These are phyloP conservation scores for Ceratocystis destructans DNA, from an alignment of 2,329 filamentous ascomycete genomes.

Conservation along the genomic window DNA sequence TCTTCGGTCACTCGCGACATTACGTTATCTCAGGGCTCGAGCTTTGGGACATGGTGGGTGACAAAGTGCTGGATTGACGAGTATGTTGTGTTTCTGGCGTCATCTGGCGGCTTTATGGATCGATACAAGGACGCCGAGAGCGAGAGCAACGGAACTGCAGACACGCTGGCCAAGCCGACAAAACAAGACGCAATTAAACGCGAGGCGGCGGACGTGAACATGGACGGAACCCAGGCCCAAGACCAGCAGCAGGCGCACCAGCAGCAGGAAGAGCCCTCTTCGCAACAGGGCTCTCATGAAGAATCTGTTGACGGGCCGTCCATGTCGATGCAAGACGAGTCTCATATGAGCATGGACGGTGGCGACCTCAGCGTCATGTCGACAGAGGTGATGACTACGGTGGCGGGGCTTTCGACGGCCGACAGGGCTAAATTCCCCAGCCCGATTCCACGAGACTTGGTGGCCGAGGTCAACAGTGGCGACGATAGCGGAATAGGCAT, in stretches of 20 bases:
- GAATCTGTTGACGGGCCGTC: not conserved
- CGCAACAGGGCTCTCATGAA: not conserved
- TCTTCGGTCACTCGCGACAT: conserved; percentile 69
- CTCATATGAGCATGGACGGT: conserved; percentile 24
- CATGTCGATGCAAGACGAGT: not conserved
- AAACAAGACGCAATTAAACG: not conserved
- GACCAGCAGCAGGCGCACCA: not conserved
- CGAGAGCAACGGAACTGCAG: not conserved
- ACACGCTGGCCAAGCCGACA: not conserved
- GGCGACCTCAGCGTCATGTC: conserved; percentile 19
- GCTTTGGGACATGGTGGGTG: conserved; percentile 87
- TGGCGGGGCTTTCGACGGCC: not conserved
- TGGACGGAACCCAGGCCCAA: not conserved
- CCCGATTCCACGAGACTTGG: conserved; percentile 4
- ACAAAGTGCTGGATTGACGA: conserved; percentile 93
- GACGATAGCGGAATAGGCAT: conserved; percentile 68
- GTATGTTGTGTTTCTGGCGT: conserved; percentile 79
- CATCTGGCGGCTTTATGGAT: conserved; percentile 76
- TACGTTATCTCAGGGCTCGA: conserved; percentile 62
- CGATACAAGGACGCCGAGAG: conserved; percentile 31
- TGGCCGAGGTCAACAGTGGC: conserved; percentile 27
- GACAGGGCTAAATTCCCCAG: conserved; percentile 37
- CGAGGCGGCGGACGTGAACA: not conserved
- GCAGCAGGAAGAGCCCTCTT: not conserved
- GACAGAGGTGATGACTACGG: conserved; percentile 2